Evolutionary conservation across 192 early-diverging fungal genomes (phyloP).

Genomic region (Kappamyces sp.): DNA sequence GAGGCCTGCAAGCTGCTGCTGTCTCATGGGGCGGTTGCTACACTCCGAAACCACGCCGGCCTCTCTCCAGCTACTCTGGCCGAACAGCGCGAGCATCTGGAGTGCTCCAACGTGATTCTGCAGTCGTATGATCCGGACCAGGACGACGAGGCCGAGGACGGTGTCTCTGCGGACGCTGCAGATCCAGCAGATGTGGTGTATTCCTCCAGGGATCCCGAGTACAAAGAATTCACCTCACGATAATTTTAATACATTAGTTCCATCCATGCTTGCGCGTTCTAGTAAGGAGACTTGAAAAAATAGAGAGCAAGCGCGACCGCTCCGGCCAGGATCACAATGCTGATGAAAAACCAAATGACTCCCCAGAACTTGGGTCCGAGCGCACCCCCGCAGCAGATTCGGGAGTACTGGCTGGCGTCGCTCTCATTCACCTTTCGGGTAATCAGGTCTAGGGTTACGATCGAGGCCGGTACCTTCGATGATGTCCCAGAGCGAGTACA

Average conservation of each 20-base stretch:
- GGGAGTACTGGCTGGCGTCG: constrained; percentile 61
- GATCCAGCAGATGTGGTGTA: constrained; percentile 4
- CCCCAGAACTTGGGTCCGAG: constrained; percentile 69
- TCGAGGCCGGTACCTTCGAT: no score
- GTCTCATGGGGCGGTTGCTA: constrained; percentile 50
- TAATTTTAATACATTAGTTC: no score
- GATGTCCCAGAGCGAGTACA: constrained; percentile 95
- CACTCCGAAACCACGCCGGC: constrained; percentile 25
- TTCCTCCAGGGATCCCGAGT: constrained; percentile 5
- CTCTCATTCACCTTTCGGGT: constrained; percentile 87
- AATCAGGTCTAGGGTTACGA: no score
- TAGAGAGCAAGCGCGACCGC: constrained; percentile 75
- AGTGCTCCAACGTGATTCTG: constrained; percentile 27
- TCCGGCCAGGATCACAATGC: constrained; percentile 68
- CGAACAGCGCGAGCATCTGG: constrained; percentile 31
- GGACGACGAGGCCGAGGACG: constrained; percentile 26
- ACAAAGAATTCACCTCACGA: no score
- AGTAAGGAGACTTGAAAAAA: constrained; percentile 83
- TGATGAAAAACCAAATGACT: constrained; percentile 82
- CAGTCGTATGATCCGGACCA: constrained; percentile 35
- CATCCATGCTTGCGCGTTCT: no score
- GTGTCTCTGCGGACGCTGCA: constrained; percentile 20
- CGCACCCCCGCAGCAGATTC: constrained; percentile 56
- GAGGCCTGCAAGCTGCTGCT: constrained; percentile 60
- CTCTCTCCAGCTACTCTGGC: constrained; percentile 32